These are phyloP conservation scores for Cymbomonas tetramitiformis DNA, from an alignment of 139 green algal genomes.

Conservation along the genomic window DNA sequence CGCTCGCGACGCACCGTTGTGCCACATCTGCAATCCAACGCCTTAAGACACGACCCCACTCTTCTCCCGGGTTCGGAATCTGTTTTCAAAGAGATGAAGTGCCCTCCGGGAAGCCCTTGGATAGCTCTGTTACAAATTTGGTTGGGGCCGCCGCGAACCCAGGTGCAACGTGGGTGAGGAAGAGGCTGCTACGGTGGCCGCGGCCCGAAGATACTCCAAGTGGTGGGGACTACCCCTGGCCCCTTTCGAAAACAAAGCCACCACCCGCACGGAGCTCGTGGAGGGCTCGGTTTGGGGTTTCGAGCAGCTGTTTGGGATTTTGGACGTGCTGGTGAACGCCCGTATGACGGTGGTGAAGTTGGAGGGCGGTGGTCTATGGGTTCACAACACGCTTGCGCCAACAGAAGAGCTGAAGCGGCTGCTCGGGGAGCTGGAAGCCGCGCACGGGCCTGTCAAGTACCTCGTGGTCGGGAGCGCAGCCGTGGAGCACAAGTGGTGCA, in stretches of 20 bases:
- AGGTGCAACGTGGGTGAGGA: too few species aligned
- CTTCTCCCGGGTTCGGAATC: too few species aligned
- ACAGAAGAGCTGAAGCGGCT: constrained; percentile 38
- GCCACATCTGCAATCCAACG: too few species aligned
- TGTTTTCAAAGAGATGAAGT: too few species aligned
- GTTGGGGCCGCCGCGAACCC: too few species aligned
- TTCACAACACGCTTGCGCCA: constrained; percentile 73
- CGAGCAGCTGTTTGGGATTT: constrained; percentile 24
- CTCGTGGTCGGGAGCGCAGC: constrained; percentile 75
- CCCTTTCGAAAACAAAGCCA: constrained; percentile 11
- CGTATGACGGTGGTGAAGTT: constrained; percentile 56
- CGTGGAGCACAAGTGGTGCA: constrained; percentile 85
- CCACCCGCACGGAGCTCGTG: background rate
- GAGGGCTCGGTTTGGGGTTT: constrained; percentile 14
- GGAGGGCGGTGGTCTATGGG: constrained; percentile 52
- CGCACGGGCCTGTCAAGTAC: constrained; percentile 51
- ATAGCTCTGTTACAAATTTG: too few species aligned
- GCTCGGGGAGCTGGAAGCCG: constrained; percentile 33
- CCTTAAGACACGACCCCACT: too few species aligned
- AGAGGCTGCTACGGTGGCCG: too few species aligned
- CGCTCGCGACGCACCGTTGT: too few species aligned
- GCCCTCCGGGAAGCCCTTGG: too few species aligned
- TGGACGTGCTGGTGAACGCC: constrained; percentile 27
- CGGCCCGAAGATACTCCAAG: constrained; percentile 9
- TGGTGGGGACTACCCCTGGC: constrained; percentile 13